Evolutionary conservation across 805 yeast genomes (phyloP).

Genomic region (Candida andamanensis): DNA sequence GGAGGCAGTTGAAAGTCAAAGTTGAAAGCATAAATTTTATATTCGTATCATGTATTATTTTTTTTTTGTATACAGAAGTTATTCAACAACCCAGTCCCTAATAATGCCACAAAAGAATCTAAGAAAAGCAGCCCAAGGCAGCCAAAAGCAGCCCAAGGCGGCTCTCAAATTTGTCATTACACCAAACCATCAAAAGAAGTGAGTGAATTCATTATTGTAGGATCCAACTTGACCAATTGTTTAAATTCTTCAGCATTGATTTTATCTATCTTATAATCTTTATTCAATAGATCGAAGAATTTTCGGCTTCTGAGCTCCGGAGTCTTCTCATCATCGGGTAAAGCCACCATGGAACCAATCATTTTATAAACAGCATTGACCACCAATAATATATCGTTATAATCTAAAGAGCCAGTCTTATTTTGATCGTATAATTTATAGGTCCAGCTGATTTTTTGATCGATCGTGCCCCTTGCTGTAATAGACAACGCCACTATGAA

Average conservation of each 20-base stretch:
- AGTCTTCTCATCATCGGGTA: constrained; percentile 84
- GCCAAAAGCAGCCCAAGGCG: too few species aligned
- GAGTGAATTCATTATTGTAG: constrained; percentile 69
- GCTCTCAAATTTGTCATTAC: constrained; percentile 21
- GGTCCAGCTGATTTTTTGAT: constrained; percentile 86
- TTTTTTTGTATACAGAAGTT: too few species aligned
- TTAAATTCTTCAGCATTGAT: constrained; percentile 82
- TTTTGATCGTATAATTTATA: constrained; percentile 83
- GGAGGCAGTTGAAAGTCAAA: constrained; percentile 78
- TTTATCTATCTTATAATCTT: constrained; percentile 56
- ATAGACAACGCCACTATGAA: constrained; percentile 83
- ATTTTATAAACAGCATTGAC: constrained; percentile 84
- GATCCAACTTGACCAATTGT: constrained; percentile 73
- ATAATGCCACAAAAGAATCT: too few species aligned
- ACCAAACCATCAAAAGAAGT: constrained; percentile 79
- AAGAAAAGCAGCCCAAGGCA: too few species aligned
- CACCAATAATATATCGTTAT: constrained; percentile 73
- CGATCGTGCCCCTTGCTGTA: constrained; percentile 79
- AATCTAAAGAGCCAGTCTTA: constrained; percentile 69
- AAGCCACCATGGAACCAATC: constrained; percentile 91
- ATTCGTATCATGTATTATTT: too few species aligned
- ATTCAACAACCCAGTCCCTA: too few species aligned
- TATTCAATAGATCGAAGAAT: constrained; percentile 70
- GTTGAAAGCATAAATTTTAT: neutral
- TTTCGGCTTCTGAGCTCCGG: constrained; percentile 85